Evolutionary conservation across 1,284 basidiomycete species (phyloP).

Genomic region (Thecaphora thlaspeos): DNA sequence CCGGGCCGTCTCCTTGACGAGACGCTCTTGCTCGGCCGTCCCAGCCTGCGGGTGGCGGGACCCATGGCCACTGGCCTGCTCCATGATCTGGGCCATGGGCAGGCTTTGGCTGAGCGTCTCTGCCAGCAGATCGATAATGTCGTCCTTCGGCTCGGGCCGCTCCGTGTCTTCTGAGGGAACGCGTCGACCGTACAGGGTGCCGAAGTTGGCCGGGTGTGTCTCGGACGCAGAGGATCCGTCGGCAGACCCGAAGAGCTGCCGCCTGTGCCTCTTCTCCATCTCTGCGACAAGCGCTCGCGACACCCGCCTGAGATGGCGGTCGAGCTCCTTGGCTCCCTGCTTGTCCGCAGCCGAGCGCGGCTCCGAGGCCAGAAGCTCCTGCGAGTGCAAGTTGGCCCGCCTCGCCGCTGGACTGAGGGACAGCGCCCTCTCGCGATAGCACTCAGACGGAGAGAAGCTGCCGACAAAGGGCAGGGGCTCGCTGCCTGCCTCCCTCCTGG

Average conservation of each 20-base stretch:
- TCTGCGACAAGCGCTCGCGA: constrained; percentile 20
- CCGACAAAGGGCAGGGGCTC: not conserved
- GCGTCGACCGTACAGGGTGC: not conserved
- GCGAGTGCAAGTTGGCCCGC: not conserved
- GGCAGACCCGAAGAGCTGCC: not conserved
- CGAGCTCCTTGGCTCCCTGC: constrained; percentile 1
- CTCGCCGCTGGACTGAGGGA: not conserved
- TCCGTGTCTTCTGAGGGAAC: not conserved
- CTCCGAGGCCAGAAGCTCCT: not conserved
- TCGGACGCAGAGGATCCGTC: not conserved
- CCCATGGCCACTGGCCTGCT: not conserved
- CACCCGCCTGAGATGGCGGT: not conserved
- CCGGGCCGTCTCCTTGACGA: constrained; percentile 19
- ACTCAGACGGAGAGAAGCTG: not conserved
- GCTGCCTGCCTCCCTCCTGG: too few species aligned
- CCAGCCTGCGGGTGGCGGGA: too few species aligned
- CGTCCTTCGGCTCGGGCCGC: constrained; percentile 1
- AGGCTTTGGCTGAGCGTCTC: constrained; percentile 22
- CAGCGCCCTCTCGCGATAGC: not conserved
- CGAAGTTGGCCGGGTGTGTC: too few species aligned
- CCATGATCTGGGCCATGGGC: not conserved
- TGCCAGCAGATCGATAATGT: constrained; percentile 21
- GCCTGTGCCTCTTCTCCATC: not conserved
- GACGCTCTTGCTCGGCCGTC: constrained; percentile 1
- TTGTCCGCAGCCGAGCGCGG: not conserved